Conservation (phyloP, 2,329 filamentous ascomycete genomes). For the Dactylellina haptotyla region DNA sequence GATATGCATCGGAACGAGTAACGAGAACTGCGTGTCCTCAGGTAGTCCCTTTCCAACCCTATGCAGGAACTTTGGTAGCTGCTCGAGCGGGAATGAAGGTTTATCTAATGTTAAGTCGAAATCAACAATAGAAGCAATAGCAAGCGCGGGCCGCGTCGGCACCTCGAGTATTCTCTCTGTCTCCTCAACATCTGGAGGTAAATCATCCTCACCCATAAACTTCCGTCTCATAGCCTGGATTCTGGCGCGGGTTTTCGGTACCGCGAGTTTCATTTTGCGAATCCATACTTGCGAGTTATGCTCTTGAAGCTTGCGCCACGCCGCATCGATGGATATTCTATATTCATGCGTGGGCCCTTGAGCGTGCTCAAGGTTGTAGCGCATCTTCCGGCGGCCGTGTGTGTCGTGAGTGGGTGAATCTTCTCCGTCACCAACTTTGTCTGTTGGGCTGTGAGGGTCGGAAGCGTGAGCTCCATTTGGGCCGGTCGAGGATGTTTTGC, state of each 20-base stretch:
- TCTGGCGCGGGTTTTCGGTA: conserved; percentile 69
- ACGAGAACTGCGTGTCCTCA: conserved; percentile 84
- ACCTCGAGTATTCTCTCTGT: conserved; percentile 86
- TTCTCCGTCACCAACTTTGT: conserved; percentile 24
- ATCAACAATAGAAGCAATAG: conserved; percentile 83
- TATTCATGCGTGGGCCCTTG: conserved; percentile 76
- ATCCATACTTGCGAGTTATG: conserved; percentile 94
- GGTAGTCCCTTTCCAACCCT: conserved; percentile 97
- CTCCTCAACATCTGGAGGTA: conserved; percentile 83
- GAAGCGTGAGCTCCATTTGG: conserved; percentile 40
- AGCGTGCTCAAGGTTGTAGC: conserved; percentile 83
- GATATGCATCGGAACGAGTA: conserved; percentile 89
- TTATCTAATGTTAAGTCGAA: conserved; percentile 88
- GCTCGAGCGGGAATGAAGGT: conserved; percentile 84
- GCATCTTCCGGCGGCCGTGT: conserved; percentile 60
- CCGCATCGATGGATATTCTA: conserved; percentile 79
- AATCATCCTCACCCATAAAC: conserved; percentile 83
- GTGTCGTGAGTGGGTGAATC: conserved; percentile 35
- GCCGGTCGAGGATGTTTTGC: conserved; percentile 38
- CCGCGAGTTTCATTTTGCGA: conserved; percentile 72
- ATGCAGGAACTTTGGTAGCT: conserved; percentile 85
- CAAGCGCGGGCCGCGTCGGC: conserved; percentile 82
- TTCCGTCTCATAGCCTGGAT: conserved; percentile 80
- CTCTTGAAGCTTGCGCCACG: conserved; percentile 76
- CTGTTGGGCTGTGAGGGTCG: conserved; percentile 35